Percentiles rank a stretch among this genome's conserved stretches.
These are phyloP conservation scores for Kodamaea fungicola DNA, from an alignment of 1,139 yeast species.

Conservation along the genomic window DNA sequence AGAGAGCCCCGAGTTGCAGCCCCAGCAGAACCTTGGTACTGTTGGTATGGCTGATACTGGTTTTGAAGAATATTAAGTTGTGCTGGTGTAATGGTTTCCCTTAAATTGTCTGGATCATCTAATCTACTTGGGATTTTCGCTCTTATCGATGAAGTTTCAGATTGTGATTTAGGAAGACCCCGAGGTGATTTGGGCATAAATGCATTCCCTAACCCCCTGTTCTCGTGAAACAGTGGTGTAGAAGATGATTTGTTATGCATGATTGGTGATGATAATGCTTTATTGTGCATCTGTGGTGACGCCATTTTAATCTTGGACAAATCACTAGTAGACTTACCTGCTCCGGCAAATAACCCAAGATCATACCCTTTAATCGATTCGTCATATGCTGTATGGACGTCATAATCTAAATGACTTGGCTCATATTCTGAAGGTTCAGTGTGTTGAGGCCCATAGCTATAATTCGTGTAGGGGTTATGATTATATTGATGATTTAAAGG, in stretches of 20 bases:
- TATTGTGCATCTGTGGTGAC: not conserved
- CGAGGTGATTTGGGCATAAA: slow-evolving; percentile 1
- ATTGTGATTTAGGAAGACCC: not conserved
- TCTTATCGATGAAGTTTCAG: not conserved
- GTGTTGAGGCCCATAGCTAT: not conserved
- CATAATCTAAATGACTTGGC: slow-evolving; percentile 1
- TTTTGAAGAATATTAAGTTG: slow-evolving; percentile 28
- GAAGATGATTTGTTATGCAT: no score
- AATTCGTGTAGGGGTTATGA: not conserved
- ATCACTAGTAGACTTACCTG: not conserved
- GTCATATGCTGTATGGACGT: slow-evolving; percentile 1
- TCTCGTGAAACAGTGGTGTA: no score
- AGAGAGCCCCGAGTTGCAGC: slow-evolving; percentile 1
- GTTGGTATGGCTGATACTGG: slow-evolving; percentile 5
- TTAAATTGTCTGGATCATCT: slow-evolving; percentile 30
- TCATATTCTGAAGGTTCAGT: not conserved
- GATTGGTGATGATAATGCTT: no score
- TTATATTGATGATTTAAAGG: slow-evolving; percentile 1
- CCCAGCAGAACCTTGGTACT: not conserved
- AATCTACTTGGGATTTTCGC: no score
- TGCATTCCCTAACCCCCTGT: not conserved
- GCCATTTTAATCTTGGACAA: not conserved
- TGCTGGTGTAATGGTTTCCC: slow-evolving; percentile 36
- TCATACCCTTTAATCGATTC: not conserved
- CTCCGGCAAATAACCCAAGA: not conserved